Conservation (phyloP, 768 basidiomycete species). For the Cystobasidium onofrii region DNA sequence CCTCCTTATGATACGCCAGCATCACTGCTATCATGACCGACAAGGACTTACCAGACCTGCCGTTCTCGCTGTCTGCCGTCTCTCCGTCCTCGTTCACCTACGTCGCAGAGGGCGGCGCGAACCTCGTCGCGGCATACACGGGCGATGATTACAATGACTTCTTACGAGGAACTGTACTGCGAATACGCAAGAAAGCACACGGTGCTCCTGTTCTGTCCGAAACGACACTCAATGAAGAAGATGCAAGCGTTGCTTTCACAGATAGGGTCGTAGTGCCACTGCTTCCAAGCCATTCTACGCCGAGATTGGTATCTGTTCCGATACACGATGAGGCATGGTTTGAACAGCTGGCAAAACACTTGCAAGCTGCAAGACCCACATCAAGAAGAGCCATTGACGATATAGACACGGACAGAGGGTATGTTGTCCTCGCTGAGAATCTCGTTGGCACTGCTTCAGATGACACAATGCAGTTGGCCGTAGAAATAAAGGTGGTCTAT, state of each 20-base stretch:
- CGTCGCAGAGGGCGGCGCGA: constrained; percentile 83
- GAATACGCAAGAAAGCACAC: constrained; percentile 58
- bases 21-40: not conserved
- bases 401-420: constrained; percentile 55
- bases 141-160: constrained; percentile 52
- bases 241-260: constrained; percentile 54
- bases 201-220: constrained; percentile 45
- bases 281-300: constrained; percentile 45
- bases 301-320: not conserved
- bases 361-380: constrained; percentile 53
- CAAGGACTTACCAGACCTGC: not conserved
- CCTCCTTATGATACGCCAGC: too few relatives aligned
- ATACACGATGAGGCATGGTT: constrained; percentile 55
- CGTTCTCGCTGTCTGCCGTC: not conserved
- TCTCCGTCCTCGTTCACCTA: constrained; percentile 48
- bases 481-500: constrained; percentile 78
- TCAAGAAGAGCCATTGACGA: constrained; percentile 54
- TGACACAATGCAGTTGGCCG: constrained; percentile 53
- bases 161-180: constrained; percentile 62
- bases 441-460: constrained; percentile 55
- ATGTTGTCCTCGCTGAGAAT: constrained; percentile 70
- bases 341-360: constrained; percentile 50
- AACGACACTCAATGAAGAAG: constrained; percentile 45
- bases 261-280: constrained; percentile 58
- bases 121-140: constrained; percentile 73